Base-by-base conservation (phyloP, 2,329 filamentous ascomycete species). In the Herpomyces periplanetae region DNA sequence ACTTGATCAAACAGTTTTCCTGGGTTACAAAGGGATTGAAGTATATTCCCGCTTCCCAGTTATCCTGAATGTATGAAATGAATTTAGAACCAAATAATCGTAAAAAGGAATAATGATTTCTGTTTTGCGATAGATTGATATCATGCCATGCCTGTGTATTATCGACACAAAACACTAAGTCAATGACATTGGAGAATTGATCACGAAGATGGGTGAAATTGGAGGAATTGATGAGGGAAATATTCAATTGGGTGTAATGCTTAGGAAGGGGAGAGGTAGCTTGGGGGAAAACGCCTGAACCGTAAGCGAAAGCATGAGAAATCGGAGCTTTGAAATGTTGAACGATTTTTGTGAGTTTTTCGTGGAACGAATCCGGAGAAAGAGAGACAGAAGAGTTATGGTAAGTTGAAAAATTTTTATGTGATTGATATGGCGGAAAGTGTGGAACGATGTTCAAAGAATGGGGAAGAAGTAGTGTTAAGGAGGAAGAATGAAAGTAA, bases 141-240 rank as follows among this genome's bases (percentile, higher is more conserved):
- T 64, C 73, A 40, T 96, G 80, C 68, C 75, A 96, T 40, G 96
- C 80, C 34, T 96, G 65, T 1, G 65, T 69, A 37, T 85, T 68
- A 1, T 66, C 68, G 5, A 91, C 75, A 11, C 75, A 80, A 34
- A 96, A 80, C 28, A 96, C 84, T 35, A 96, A 87, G 40, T 96
- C 80, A 26, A 96, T 85, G 60, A 91, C 85, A 43, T 88, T 88
- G 6, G 69, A 69, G 1, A 59, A 58, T 12, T 68, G 66, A 30
- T 68, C 60, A 38, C 91, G 75, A 27, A 71, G 65, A 28, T 69
- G 66, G 27, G 63, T 47, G 4, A 91, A 59, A 24, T 71, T 60
- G n/a, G n/a, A n/a, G n/a, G n/a, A n/a, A n/a, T n/a, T n/a, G n/a
- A n/a, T n/a, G n/a, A n/a, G n/a, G n/a, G n/a, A n/a, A n/a, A n/a